Percentiles rank a stretch among this genome's conserved stretches.
These are phyloP conservation scores for Paralagenidium karlingii DNA, from an alignment of 352 stramenopile species.

Conservation along the genomic window DNA sequence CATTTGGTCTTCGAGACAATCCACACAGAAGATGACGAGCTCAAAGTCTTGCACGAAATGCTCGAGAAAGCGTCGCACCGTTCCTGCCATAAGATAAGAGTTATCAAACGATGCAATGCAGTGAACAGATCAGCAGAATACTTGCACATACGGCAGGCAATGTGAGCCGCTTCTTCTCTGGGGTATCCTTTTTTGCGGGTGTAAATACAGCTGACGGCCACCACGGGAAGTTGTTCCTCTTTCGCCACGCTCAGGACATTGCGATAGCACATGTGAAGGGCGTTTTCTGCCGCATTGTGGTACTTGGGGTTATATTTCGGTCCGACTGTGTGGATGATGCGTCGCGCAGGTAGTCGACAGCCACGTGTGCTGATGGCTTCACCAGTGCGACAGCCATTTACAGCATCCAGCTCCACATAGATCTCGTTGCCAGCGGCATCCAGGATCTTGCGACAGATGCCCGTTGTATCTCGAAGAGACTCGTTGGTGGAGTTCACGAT, in stretches of 20 bases:
- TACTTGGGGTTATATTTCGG: constrained; percentile 75
- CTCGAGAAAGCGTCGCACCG: constrained; percentile 68
- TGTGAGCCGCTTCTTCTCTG: constrained; percentile 58
- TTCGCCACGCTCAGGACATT: constrained; percentile 46
- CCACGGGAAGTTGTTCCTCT: constrained; percentile 36
- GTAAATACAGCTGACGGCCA: constrained; percentile 76
- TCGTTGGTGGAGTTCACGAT: constrained; percentile 78
- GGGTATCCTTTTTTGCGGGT: constrained; percentile 61
- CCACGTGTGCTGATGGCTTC: constrained; percentile 74
- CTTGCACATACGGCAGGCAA: constrained; percentile 21
- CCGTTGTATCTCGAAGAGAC: constrained; percentile 41
- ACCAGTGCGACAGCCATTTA: constrained; percentile 54
- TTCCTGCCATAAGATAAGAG: constrained; percentile 7
- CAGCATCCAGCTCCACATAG: constrained; percentile 49
- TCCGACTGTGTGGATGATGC: constrained; percentile 76
- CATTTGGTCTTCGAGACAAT: constrained; percentile 40
- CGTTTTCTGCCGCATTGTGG: constrained; percentile 62
- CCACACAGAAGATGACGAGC: constrained; percentile 49
- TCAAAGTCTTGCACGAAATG: constrained; percentile 47
- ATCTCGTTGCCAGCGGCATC: constrained; percentile 60
- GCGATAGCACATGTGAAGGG: constrained; percentile 73
- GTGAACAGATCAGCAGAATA: background rate
- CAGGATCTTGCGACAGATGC: constrained; percentile 48
- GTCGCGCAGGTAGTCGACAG: constrained; percentile 50
- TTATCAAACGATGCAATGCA: background rate